Evolutionary conservation across 306 rosid species (phyloP).

Genomic region (Inga oerstediana): DNA sequence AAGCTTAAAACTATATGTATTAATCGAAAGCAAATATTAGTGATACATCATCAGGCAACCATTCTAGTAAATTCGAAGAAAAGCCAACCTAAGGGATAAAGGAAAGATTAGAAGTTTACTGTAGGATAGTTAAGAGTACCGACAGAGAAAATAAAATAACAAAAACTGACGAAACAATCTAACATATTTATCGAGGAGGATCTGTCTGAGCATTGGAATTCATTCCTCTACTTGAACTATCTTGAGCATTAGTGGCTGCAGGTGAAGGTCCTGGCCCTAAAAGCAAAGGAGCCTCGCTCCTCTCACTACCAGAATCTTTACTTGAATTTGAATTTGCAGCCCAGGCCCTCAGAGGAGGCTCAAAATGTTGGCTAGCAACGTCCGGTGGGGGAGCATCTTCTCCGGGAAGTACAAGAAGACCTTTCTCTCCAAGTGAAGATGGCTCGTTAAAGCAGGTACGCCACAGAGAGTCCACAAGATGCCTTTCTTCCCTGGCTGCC

Average conservation of each 20-base stretch:
- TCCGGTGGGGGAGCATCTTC: constrained; percentile 85
- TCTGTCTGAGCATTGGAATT: constrained; percentile 19
- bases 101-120: not conserved
- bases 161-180: not conserved
- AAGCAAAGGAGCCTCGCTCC: constrained; percentile 62
- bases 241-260: constrained; percentile 32
- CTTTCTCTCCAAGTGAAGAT: constrained; percentile 70
- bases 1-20: not conserved
- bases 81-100: not conserved
- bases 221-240: constrained; percentile 35
- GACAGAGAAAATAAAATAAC: not conserved
- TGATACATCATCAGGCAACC: not conserved
- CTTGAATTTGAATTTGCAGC: constrained; percentile 48
- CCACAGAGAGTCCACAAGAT: constrained; percentile 85
- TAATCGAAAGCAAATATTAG: not conserved
- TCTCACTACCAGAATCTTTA: constrained; percentile 41
- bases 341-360: constrained; percentile 76
- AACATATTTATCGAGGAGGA: constrained; percentile 10
- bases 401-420: constrained; percentile 80
- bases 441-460: constrained; percentile 64
- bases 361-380: constrained; percentile 78
- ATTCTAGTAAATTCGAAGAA: not conserved
- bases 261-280: constrained; percentile 63
- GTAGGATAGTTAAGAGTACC: not conserved
- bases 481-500: constrained; percentile 79